Evolutionary conservation across 805 yeast genomes (phyloP).

Genomic region (Priceomyces melissophilus): DNA sequence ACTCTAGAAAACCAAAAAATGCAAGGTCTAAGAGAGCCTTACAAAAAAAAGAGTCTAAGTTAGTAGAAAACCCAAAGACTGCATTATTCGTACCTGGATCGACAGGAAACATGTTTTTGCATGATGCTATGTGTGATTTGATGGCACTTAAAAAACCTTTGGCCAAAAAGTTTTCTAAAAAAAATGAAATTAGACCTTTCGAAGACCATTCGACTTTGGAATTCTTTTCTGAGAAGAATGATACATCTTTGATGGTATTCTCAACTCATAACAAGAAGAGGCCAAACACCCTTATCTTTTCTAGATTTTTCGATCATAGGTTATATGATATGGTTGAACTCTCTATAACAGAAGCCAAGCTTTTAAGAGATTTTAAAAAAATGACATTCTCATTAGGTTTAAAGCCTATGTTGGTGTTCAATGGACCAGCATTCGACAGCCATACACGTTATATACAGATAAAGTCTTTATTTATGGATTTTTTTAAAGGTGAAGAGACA

Average conservation of each 20-base stretch:
- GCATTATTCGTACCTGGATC: slow-evolving; percentile 92
- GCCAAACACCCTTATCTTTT: slow-evolving; percentile 84
- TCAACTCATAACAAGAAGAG: slow-evolving; percentile 84
- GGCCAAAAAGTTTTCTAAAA: slow-evolving; percentile 79
- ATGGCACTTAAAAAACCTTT: slow-evolving; percentile 89
- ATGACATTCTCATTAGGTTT: slow-evolving; percentile 81
- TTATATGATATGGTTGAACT: slow-evolving; percentile 93
- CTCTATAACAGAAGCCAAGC: slow-evolving; percentile 60
- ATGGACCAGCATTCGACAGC: slow-evolving; percentile 86
- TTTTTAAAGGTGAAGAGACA: slow-evolving; percentile 81
- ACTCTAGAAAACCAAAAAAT: slow-evolving; percentile 68
- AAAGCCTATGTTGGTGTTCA: slow-evolving; percentile 91
- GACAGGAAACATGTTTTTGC: slow-evolving; percentile 71
- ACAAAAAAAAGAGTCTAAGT: slow-evolving; percentile 82
- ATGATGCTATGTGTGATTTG: slow-evolving; percentile 85
- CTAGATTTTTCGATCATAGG: slow-evolving; percentile 86
- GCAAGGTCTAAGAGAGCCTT: slow-evolving; percentile 94
- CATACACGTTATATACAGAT: slow-evolving; percentile 83
- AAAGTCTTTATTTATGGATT: slow-evolving; percentile 86
- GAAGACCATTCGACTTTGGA: slow-evolving; percentile 85
- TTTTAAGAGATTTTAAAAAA: slow-evolving; percentile 76
- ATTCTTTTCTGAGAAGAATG: slow-evolving; percentile 94
- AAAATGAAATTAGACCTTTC: slow-evolving; percentile 88
- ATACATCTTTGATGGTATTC: slow-evolving; percentile 77
- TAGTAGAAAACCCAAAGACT: slow-evolving; percentile 83